Evolutionary conservation across 164 flowering plant genomes (phyloP).

Genomic region (Vitis riparia): DNA sequence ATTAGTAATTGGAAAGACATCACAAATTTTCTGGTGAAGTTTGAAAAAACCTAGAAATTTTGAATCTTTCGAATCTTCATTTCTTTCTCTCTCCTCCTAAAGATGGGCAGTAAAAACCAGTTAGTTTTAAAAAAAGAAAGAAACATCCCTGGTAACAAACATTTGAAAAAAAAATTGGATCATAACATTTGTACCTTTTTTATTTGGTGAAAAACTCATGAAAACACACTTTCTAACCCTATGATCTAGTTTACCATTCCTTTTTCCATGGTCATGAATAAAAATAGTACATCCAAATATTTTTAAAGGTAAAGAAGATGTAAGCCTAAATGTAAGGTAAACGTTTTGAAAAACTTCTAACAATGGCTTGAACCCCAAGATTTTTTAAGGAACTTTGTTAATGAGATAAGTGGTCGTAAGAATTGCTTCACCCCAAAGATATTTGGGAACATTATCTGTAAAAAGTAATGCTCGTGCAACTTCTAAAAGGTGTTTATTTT

Average conservation of each 20-base stretch:
- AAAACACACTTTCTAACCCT: background rate
- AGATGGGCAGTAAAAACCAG: background rate
- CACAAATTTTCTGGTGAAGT: no score
- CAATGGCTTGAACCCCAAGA: background rate
- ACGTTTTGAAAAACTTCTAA: background rate
- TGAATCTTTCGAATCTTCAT: background rate
- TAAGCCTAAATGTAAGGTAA: background rate
- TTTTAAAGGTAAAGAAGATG: background rate
- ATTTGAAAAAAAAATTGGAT: background rate
- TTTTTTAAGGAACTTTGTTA: background rate
- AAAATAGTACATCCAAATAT: background rate
- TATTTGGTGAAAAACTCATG: background rate
- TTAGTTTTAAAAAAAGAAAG: background rate
- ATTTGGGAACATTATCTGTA: background rate
- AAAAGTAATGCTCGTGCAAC: no score
- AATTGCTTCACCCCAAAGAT: background rate
- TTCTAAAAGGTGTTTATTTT: no score
- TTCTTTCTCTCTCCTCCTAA: background rate
- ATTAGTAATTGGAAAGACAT: no score
- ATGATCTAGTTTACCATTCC: background rate
- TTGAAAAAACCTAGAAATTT: no score
- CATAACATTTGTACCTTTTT: background rate
- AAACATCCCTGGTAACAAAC: background rate
- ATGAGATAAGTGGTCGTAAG: background rate
- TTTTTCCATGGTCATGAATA: background rate